Evolutionary conservation across 2,329 filamentous ascomycete genomes (phyloP).

Genomic region (Niveomyces coronatus): DNA sequence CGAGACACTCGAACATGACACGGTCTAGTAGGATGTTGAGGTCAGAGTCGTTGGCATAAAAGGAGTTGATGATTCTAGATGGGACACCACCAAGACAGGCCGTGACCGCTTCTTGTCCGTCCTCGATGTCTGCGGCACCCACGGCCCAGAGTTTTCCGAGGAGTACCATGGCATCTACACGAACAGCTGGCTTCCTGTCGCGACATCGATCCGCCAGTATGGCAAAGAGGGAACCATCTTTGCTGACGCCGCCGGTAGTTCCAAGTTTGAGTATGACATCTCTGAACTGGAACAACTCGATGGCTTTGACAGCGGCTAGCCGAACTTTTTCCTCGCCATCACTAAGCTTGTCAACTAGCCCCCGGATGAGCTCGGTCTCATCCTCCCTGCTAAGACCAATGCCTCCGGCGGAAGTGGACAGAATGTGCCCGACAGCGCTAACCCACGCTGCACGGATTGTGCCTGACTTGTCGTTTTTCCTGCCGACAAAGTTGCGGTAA

Average conservation of each 20-base stretch:
- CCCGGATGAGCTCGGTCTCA: constrained; percentile 62
- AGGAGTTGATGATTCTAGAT: constrained; percentile 73
- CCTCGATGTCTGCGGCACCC: constrained; percentile 74
- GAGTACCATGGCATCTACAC: constrained; percentile 76
- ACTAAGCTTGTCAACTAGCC: constrained; percentile 68
- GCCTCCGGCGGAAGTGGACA: constrained; percentile 83
- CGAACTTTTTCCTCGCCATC: constrained; percentile 89
- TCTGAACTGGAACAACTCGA: constrained; percentile 70
- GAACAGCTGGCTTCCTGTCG: constrained; percentile 72
- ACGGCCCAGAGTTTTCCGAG: constrained; percentile 90
- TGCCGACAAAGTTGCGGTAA: constrained; percentile 75
- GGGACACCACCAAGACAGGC: constrained; percentile 73
- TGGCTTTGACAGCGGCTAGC: constrained; percentile 74
- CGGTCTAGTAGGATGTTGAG: constrained; percentile 77
- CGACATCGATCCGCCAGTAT: constrained; percentile 81
- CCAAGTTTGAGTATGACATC: constrained; percentile 78
- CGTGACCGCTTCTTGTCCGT: constrained; percentile 66
- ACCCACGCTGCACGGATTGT: constrained; percentile 81
- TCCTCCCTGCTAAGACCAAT: constrained; percentile 80
- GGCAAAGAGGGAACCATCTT: constrained; percentile 66
- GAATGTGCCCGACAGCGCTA: constrained; percentile 70
- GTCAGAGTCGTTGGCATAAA: constrained; percentile 82
- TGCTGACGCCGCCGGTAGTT: constrained; percentile 60
- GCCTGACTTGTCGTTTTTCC: constrained; percentile 77
- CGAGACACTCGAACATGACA: constrained; percentile 74